Percentiles rank a stretch among this genome's conserved stretches.
These are phyloP conservation scores for Echria macrotheca DNA, from an alignment of 495 filamentous ascomycete genomes.

Conservation along the genomic window DNA sequence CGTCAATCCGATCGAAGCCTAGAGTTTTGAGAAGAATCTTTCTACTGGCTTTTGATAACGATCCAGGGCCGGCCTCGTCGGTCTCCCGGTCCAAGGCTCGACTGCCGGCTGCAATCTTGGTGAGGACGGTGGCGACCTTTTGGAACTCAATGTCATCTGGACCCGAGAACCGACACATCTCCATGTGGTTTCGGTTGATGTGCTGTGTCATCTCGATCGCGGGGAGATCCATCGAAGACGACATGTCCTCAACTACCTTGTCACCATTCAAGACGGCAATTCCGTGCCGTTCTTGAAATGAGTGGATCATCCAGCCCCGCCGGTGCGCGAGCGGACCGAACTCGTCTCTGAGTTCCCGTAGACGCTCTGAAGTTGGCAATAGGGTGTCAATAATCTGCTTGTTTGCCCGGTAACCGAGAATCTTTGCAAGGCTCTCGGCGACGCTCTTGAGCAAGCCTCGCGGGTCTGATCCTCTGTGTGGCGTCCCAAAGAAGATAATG, in stretches of 20 bases:
- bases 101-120: too few species aligned
- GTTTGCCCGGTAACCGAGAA: conserved; percentile 9
- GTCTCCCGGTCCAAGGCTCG: too few species aligned
- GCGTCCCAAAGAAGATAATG: conserved; percentile 37
- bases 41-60: too few species aligned
- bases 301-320: conserved; percentile 19
- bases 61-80: too few species aligned
- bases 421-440: conserved; percentile 12
- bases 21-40: conserved; percentile 25
- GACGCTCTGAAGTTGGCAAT: conserved; percentile 16
- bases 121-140: conserved; percentile 12
- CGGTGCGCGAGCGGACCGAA: conserved; percentile 15
- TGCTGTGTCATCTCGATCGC: conserved; percentile 16
- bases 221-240: conserved; percentile 16
- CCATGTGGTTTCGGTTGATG: conserved; percentile 19
- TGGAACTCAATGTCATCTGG: conserved; percentile 16
- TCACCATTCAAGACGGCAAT: conserved; percentile 10
- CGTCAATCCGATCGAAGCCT: conserved; percentile 34
- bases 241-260: conserved; percentile 25
- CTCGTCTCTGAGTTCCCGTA: conserved; percentile 19
- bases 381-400: conserved; percentile 18
- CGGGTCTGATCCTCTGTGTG: conserved; percentile 24
- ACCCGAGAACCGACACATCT: conserved; percentile 22
- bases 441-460: conserved; percentile 10
- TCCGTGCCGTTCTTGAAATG: conserved; percentile 21